These are phyloP conservation scores for Basipetospora chlamydospora DNA, from an alignment of 2,329 filamentous ascomycete species.

Conservation along the genomic window DNA sequence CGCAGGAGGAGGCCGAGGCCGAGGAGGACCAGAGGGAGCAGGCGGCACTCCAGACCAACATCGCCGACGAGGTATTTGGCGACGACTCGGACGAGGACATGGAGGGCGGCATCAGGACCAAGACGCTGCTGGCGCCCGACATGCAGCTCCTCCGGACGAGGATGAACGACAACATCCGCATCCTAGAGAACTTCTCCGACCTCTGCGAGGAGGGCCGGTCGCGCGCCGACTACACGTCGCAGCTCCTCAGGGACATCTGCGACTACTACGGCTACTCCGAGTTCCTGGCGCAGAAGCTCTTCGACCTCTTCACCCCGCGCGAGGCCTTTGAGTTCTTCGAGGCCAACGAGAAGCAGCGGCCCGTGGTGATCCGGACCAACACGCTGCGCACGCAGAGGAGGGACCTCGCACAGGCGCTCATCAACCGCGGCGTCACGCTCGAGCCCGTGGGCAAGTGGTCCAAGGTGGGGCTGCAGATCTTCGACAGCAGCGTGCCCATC, in stretches of 20 bases:
- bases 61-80: slow-evolving; percentile 56
- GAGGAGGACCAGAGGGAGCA: slow-evolving; percentile 75
- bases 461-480: slow-evolving; percentile 92
- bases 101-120: slow-evolving; percentile 40
- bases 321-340: slow-evolving; percentile 98
- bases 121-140: slow-evolving; percentile 65
- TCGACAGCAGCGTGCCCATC: slow-evolving; percentile 72
- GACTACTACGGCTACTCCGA: slow-evolving; percentile 93
- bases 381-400: slow-evolving; percentile 64
- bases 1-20: slow-evolving; percentile 67
- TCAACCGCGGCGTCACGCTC: slow-evolving; percentile 89
- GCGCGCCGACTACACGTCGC: slow-evolving; percentile 73
- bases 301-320: slow-evolving; percentile 77
- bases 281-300: slow-evolving; percentile 91
- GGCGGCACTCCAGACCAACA: slow-evolving; percentile 87
- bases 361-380: slow-evolving; percentile 93
- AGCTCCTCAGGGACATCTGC: slow-evolving; percentile 83
- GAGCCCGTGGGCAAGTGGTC: slow-evolving; percentile 98
- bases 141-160: slow-evolving; percentile 75
- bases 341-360: slow-evolving; percentile 87
- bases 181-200: slow-evolving; percentile 77
- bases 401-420: slow-evolving; percentile 82
- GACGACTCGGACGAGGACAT: slow-evolving; percentile 38
- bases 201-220: slow-evolving; percentile 68
- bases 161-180: slow-evolving; percentile 85